Evolutionary conservation across 148 eudicot species (phyloP), one percentile per base, ranked within the genome.

Genomic region (Mesembryanthemum crystallinum): DNA sequence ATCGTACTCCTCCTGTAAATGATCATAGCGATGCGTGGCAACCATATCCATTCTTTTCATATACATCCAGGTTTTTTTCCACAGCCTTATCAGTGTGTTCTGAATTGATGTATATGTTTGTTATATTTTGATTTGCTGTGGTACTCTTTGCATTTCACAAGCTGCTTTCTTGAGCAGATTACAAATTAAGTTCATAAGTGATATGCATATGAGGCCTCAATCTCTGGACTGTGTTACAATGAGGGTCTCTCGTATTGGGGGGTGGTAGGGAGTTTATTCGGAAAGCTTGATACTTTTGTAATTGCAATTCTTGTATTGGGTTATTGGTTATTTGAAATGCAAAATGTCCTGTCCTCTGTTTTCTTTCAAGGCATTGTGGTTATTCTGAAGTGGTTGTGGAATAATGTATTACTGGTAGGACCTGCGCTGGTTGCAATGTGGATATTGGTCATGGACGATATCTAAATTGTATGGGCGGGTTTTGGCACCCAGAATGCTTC

Each of bases 401-500:
- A 57, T 58, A 33, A 57, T 77, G 74, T 67, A 54, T 52, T 77
- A 23, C n/a, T 35, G 33, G 69, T 72, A 92, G 92, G 87, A 76
- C 71, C 24, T 95, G 97, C 81, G 83, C 87, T 75, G 99, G 99
- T 75, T 95, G 99, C 82, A 83, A 87, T 69, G 82, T 80, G 79
- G 91, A 90, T 73, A 92, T 95, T 81, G 97, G 96, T 54, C 89
- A 90, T 62, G 97, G 91, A 52, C 79, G 99, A 77, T 91, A 73
- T 74, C 80, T 95, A 85, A 92, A 85, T 80, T 92, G 99, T 84
- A 88, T 95, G 97, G 99, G 92, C 72, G 90, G 87, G 45, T 79
- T 87, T 80, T 95, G 96, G 96, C 99, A 95, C 77, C 98, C 99
- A 24, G 94, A 89, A 76, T 95, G 99, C 83, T 95, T 95, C 78